These are phyloP conservation scores for Debaryomyces coudertii DNA, from an alignment of 1,139 yeast species.

Conservation along the genomic window DNA sequence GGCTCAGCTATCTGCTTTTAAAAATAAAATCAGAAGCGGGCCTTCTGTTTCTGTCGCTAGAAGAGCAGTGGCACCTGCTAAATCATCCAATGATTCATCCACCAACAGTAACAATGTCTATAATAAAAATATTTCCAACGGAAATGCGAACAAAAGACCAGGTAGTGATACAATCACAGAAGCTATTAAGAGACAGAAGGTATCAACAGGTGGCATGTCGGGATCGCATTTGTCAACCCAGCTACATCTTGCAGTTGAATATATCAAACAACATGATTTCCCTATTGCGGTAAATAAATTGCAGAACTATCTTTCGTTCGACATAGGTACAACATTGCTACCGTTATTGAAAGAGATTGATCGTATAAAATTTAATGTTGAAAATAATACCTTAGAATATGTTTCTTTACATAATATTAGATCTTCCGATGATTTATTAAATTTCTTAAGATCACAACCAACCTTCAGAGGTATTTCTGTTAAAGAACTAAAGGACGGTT, in stretches of 20 bases:
- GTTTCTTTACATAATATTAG: slow-evolving; percentile 88
- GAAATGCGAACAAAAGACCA: slow-evolving; percentile 19
- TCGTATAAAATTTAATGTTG: slow-evolving; percentile 66
- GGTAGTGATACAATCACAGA: slow-evolving; percentile 35
- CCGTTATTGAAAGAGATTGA: slow-evolving; percentile 77
- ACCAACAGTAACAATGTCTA: background rate
- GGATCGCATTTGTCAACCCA: slow-evolving; percentile 78
- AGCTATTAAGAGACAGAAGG: slow-evolving; percentile 42
- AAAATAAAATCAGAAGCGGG: slow-evolving; percentile 51
- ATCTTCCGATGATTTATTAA: slow-evolving; percentile 73
- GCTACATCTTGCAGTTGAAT: slow-evolving; percentile 85
- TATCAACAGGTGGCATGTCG: slow-evolving; percentile 32
- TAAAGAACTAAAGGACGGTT: slow-evolving; percentile 91
- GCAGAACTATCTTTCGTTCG: slow-evolving; percentile 58
- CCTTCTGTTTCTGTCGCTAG: slow-evolving; percentile 45
- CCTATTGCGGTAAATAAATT: slow-evolving; percentile 69
- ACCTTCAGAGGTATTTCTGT: slow-evolving; percentile 89
- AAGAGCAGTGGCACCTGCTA: slow-evolving; percentile 22
- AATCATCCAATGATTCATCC: slow-evolving; percentile 13
- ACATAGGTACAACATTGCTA: slow-evolving; percentile 54
- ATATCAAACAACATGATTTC: slow-evolving; percentile 66
- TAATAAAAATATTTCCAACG: background rate
- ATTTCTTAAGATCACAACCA: slow-evolving; percentile 75
- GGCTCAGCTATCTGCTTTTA: slow-evolving; percentile 52
- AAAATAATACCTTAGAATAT: slow-evolving; percentile 72